Base-by-base conservation (phyloP, 1,284 basidiomycete genomes). In the Tilletia horrida region DNA sequence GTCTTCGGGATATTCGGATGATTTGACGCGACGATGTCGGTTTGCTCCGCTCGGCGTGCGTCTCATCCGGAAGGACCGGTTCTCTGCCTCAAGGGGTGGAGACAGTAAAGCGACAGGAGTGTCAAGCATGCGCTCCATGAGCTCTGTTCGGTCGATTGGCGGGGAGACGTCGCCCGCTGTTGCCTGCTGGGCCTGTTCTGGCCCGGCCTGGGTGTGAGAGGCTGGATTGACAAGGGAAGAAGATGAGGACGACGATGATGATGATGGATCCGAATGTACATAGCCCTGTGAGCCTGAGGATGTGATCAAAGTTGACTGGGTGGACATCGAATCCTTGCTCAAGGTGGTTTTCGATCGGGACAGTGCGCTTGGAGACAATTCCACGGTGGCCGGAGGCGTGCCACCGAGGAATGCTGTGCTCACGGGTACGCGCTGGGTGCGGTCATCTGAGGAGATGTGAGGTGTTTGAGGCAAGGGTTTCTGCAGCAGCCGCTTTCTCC, bases 291-390 rank as follows among this genome's bases (percentile, higher is more conserved):
- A 52, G 23, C 8, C 50, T 3, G n/a, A 25, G 11, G 50, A 52
- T n/a, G 23, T 27, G 50, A 27, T 27, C 50, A 52, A 27, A 7
- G 50, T 52, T 21, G 50, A 52, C 50, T 52, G 50, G 11, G 50
- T 25, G 50, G 35, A 40, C 35, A 40, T 40, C 11, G 35, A 40
- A 11, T 40, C 35, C 35, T 40, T 40, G 35, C 35, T 40, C 35
- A 40, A 11, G 35, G 35, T 40, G 35, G 35, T 40, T 11, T 40
- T 40, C 6, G 35, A 40, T 40, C 35, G 35, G 35, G 35, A 40
- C 6, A 40, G 35, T 40, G 35, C 35, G 35, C 35, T 40, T 40
- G 35, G 35, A 40, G 35, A 40, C 11, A 40, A 4, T 4, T 40
- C 35, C 6, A 11, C 11, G 35, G 35, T 11, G 11, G 35, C 35